phyloP scores from a whole-genome alignment of 805 yeast species.

The Candida palmyrensis region DNA sequence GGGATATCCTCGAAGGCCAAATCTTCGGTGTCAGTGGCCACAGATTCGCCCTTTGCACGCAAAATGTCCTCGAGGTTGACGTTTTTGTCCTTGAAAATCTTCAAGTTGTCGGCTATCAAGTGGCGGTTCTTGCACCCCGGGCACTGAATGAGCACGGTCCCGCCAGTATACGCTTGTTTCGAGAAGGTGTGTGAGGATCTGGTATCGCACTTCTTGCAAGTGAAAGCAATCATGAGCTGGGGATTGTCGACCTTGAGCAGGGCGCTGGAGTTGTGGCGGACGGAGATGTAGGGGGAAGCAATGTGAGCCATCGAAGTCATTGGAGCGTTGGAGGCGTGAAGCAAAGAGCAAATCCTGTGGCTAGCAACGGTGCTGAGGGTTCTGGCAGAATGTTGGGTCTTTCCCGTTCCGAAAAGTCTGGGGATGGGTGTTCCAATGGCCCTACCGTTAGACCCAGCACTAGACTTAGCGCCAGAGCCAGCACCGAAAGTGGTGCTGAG shows the following conservation, averaged over 20 bases:
- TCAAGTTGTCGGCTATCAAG: constrained; percentile 69
- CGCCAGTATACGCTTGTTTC: constrained; percentile 83
- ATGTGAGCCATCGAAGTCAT: too few relatives aligned
- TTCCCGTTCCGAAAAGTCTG: too few relatives aligned
- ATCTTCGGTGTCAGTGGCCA: constrained; percentile 61
- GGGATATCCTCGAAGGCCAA: constrained; percentile 67
- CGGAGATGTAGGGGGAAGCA: background rate
- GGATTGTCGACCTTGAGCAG: constrained; percentile 63
- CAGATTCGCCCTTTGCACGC: constrained; percentile 68
- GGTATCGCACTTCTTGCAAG: constrained; percentile 81
- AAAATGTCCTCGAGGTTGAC: constrained; percentile 79
- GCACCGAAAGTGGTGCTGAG: too few relatives aligned
- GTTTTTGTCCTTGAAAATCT: constrained; percentile 74
- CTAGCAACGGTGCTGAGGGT: too few relatives aligned
- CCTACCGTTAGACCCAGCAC: too few relatives aligned
- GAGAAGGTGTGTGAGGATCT: constrained; percentile 88
- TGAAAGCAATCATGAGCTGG: constrained; percentile 80
- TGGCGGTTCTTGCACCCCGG: constrained; percentile 89
- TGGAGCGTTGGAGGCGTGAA: too few relatives aligned
- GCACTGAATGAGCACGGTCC: constrained; percentile 85
- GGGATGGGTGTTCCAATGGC: too few relatives aligned
- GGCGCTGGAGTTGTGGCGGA: background rate
- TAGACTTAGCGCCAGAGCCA: too few relatives aligned
- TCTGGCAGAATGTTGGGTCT: too few relatives aligned
- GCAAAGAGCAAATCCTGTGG: too few relatives aligned